Base-by-base conservation (phyloP, 139 green algal species). In the Pleodorina starrii region DNA sequence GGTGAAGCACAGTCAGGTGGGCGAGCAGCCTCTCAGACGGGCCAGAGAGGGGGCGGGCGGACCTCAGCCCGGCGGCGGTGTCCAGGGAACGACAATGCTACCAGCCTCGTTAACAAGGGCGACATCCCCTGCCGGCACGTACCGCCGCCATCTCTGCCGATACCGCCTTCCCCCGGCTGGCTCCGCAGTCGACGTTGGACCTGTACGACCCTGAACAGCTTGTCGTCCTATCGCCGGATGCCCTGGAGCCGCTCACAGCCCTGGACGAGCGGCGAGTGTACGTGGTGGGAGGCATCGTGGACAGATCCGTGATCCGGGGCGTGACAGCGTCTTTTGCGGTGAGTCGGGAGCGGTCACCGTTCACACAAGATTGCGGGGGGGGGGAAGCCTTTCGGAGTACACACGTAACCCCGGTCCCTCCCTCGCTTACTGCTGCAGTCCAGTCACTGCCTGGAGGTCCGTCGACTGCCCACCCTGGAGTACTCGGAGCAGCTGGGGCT, bases 251-350 rank as follows among this genome's bases (percentile, higher is more conserved):
- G n/a, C 63, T 92, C 54, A 35, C 16, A n/a, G 44, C 29, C 2
- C 57, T 92, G 66, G 43, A 90, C 0, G 42, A 38, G 40, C 9
- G 16, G 1, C 71, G 68, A 40, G 54, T 75, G 74, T 92, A 92
- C 51, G 73, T 92, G 17, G 83, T 92, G 36, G 90, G 90, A 1
- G 90, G 90, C 44, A 89, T 92, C 54, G 85, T 92, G n/a, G 90
- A 92, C 80, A 27, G 60, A 2, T 78, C 35, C 43, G 72, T 92
- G 29, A 23, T 38, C 7, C 84, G 83, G 60, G 85, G 79, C 3
- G n/a, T 92, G 5, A 90, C 72, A 1, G 25, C 54, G 19, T 44
- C 36, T 12, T 89, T 75, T 16, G 90, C 79, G 44, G 71, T 54
- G 19, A 21, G 69, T n/a, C n/a, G n/a, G n/a, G n/a, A n/a, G n/a